These are phyloP conservation scores for Diplocarpon mali DNA, from an alignment of 2,329 filamentous ascomycete species.

Conservation along the genomic window DNA sequence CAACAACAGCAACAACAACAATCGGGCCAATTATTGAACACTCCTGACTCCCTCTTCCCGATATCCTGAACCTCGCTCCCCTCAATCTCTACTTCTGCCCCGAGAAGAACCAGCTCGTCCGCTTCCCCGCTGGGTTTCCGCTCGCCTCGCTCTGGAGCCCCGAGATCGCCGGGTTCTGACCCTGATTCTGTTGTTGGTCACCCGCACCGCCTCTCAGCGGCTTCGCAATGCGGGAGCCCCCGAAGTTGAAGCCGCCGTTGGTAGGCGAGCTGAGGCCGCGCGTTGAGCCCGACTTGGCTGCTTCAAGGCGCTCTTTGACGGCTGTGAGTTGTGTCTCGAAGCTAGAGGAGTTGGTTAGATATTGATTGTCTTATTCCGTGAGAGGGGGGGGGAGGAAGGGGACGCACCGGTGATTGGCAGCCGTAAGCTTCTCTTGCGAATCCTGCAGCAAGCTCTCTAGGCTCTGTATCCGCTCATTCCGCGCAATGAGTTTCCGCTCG, in stretches of 20 bases:
- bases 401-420: conserved; percentile 86
- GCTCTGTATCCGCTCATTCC: conserved; percentile 94
- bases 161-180: conserved; percentile 41
- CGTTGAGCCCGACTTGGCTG: conserved; percentile 84
- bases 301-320: conserved; percentile 95
- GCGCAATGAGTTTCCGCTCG: conserved; percentile 89
- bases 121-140: conserved; percentile 16
- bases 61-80: too few relatives aligned
- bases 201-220: conserved; percentile 51
- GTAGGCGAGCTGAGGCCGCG: conserved; percentile 62
- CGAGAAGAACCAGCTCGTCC: conserved; percentile 28
- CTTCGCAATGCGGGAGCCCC: conserved; percentile 57
- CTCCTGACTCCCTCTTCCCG: too few relatives aligned
- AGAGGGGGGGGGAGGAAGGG: background rate
- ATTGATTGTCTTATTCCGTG: background rate
- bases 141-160: conserved; percentile 44
- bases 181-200: too few relatives aligned
- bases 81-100: conserved; percentile 23
- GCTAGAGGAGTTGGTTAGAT: conserved; percentile 37
- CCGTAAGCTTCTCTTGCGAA: conserved; percentile 95
- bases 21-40: too few relatives aligned
- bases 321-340: conserved; percentile 95
- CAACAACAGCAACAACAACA: too few relatives aligned
- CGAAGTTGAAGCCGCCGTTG: conserved; percentile 59
- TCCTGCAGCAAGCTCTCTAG: conserved; percentile 88